Conservation (phyloP, 768 basidiomycete genomes). For the Lactifluus subvellereus region DNA sequence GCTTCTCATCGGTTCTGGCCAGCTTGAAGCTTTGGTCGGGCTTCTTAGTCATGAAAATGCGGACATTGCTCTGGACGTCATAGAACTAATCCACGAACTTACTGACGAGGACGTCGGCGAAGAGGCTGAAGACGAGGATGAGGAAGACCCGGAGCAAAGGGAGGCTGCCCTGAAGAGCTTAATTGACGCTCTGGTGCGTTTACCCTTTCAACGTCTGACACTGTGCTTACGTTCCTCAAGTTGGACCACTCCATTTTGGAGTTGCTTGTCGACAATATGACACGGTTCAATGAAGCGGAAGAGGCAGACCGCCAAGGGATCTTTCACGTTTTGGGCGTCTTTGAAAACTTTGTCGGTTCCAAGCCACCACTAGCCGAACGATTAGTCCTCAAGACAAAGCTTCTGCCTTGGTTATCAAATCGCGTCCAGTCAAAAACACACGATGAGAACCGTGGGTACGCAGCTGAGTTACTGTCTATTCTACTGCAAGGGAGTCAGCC, state of each 20-base stretch:
- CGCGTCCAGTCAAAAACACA: slow-evolving; percentile 68
- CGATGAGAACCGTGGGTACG: slow-evolving; percentile 89
- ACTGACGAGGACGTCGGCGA: slow-evolving; percentile 95
- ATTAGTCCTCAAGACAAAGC: slow-evolving; percentile 66
- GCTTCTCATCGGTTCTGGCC: slow-evolving; percentile 76
- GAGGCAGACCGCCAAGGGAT: slow-evolving; percentile 89
- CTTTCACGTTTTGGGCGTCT: slow-evolving; percentile 89
- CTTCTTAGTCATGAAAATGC: slow-evolving; percentile 93
- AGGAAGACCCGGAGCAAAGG: slow-evolving; percentile 52
- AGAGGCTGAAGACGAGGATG: slow-evolving; percentile 59
- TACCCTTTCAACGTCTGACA: neutral
- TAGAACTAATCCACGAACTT: slow-evolving; percentile 88
- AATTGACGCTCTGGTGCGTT: slow-evolving; percentile 67
- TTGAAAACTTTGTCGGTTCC: slow-evolving; percentile 89
- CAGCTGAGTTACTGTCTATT: slow-evolving; percentile 91
- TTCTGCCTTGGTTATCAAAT: slow-evolving; percentile 74
- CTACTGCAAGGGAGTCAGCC: slow-evolving; percentile 67
- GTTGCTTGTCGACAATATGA: slow-evolving; percentile 82
- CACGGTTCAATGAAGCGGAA: slow-evolving; percentile 83
- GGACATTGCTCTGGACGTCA: slow-evolving; percentile 94
- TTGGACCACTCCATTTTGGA: slow-evolving; percentile 80
- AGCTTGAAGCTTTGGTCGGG: slow-evolving; percentile 65
- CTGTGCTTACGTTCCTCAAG: slow-evolving; percentile 36
- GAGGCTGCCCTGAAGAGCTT: slow-evolving; percentile 69
- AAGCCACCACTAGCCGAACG: slow-evolving; percentile 67